Base-by-base conservation (phyloP, 768 basidiomycete species). In the Lactarius sp. region DNA sequence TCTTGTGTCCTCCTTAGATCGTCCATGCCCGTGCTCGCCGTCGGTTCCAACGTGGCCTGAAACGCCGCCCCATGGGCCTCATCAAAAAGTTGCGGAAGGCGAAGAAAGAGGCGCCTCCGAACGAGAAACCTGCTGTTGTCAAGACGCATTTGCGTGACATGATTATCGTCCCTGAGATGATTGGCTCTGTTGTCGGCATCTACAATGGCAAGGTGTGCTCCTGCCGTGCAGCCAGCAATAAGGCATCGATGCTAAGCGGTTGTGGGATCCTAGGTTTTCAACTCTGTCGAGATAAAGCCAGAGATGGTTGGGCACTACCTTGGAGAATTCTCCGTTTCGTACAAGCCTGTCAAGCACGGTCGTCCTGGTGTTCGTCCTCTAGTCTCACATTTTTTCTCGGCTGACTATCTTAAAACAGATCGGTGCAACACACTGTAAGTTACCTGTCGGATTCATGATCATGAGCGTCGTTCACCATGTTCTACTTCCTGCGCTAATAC, bases 121-220 rank as follows among this genome's bases (percentile, higher is more conserved):
- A 98, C 79, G 95, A 98, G 81, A 98, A 99, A 83, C 97, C 97
- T 64, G 84, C 93, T 57, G 91, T 94, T 70, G 96, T 99, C 73
- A 99, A 98, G 85, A 99, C 97, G 62, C 97, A 99, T 79, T 83
- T 99, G 71, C 93, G 97, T 73, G 88, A 98, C 80, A 98, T 99
- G 97, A 96, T 98, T 78, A 88, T 99, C 78, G 97, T 99, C 64
- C 97, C 97, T 55, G 97, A 99, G 83, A 98, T 99, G 97, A 98
- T 99, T 77, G 97, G 97, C 66, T 89, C 86, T 72, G 92, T 98
- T 69, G 87, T 98, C 68, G 97, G 97, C 67, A 96, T 98, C 75
- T 98, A 99, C 87, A 96, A 94, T 74, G 94, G 94, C 74, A 96
- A 96, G 85, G 90, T 92, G 73, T 39, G 64, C n/a, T 6, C 37